Conservation (phyloP, 2,329 filamentous ascomycete genomes). For the Fusarium pilosicola region DNA sequence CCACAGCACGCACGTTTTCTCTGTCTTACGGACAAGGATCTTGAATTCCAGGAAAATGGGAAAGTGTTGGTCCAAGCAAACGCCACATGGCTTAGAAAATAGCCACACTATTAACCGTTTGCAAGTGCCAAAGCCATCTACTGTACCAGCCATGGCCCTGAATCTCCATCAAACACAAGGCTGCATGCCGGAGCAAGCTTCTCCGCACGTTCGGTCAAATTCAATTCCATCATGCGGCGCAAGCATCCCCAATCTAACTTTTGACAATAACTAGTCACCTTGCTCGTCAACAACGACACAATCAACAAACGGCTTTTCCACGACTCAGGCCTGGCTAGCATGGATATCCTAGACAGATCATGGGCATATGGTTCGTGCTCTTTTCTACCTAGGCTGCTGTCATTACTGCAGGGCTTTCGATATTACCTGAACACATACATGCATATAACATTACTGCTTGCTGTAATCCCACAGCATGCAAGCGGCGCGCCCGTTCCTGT, state of each 20-base stretch:
- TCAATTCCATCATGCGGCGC: constrained; percentile 36
- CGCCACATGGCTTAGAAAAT: constrained; percentile 33
- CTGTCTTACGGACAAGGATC: constrained; percentile 29
- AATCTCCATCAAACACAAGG: constrained; percentile 36
- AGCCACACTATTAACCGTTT: constrained; percentile 15
- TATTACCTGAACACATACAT: constrained; percentile 10
- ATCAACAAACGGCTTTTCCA: constrained; percentile 10
- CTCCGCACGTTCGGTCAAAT: constrained; percentile 41
- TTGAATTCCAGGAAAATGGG: constrained; percentile 18
- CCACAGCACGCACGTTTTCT: constrained; percentile 11
- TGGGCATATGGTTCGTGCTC: constrained; percentile 39
- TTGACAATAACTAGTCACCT: constrained; percentile 16
- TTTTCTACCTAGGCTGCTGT: constrained; percentile 30
- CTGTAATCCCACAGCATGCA: constrained; percentile 14
- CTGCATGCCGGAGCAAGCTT: constrained; percentile 36
- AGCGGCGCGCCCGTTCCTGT: constrained; percentile 25
- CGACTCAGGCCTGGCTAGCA: constrained; percentile 17
- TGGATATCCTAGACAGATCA: constrained; percentile 17
- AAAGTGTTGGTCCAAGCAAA: constrained; percentile 12
- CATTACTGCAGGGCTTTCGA: constrained; percentile 31
- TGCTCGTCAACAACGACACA: constrained; percentile 13
- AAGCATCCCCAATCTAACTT: constrained; percentile 27
- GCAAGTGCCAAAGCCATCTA: constrained; percentile 8
- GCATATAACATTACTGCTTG: constrained; percentile 10
- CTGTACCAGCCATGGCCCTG: constrained; percentile 22